phyloP scores from a whole-genome alignment of 139 green algal species.

The Pedinophyceae sp. region DNA sequence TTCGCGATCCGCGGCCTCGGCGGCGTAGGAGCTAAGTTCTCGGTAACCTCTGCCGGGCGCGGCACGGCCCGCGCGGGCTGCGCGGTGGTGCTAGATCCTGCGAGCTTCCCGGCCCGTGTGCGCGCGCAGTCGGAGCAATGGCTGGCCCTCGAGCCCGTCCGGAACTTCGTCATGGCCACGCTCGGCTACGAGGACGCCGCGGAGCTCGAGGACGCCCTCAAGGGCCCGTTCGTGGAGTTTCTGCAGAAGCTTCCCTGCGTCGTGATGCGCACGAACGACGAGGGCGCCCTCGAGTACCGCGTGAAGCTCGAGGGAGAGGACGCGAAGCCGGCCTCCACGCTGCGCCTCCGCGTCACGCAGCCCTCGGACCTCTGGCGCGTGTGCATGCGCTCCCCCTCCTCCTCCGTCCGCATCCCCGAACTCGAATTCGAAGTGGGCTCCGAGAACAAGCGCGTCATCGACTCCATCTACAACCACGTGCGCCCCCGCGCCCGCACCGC shows the following conservation, averaged over 20 bases:
- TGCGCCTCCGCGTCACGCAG: slow-evolving; percentile 2
- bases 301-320: slow-evolving; percentile 1
- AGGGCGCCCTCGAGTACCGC: neutral
- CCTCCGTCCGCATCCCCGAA: slow-evolving; percentile 10
- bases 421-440: slow-evolving; percentile 13
- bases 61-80: too few relatives aligned
- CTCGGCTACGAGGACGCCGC: slow-evolving; percentile 14
- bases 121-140: too few relatives aligned
- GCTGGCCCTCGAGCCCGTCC: too few relatives aligned
- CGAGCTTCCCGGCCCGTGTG: too few relatives aligned
- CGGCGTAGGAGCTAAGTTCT: too few relatives aligned
- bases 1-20: too few relatives aligned
- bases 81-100: too few relatives aligned
- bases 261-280: slow-evolving; percentile 7
- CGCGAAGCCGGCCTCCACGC: neutral
- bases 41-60: too few relatives aligned
- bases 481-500: too few relatives aligned
- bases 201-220: slow-evolving; percentile 18
- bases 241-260: slow-evolving; percentile 6
- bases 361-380: slow-evolving; percentile 11
- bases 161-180: neutral
- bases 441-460: slow-evolving; percentile 7
- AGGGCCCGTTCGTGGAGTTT: slow-evolving; percentile 9
- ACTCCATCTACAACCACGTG: slow-evolving; percentile 17
- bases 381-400: neutral